Conservation (phyloP, 1,284 basidiomycete species). For the Ceratobasidium sp. region DNA sequence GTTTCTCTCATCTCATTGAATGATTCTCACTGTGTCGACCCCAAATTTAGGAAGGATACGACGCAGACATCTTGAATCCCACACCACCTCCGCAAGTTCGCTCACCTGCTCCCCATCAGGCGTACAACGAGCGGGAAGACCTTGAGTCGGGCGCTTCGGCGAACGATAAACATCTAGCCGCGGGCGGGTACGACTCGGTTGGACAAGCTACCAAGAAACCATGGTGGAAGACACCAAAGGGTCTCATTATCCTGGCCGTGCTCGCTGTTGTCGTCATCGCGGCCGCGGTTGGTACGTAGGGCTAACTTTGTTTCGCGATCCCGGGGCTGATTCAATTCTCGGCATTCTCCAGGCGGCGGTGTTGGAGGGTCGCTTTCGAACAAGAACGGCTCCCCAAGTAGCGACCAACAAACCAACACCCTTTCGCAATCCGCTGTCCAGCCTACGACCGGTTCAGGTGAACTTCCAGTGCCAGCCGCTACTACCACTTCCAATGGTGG, state of each 20-base stretch:
- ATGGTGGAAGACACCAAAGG: conserved; percentile 30
- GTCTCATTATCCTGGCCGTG: conserved; percentile 22
- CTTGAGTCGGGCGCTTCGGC: conserved; percentile 22
- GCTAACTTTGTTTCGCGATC: no score
- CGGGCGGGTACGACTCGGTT: conserved; percentile 18
- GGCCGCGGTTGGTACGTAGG: conserved; percentile 12
- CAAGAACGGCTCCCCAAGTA: no score
- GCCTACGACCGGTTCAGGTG: no score
- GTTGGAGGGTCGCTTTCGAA: no score
- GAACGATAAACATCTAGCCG: conserved; percentile 22
- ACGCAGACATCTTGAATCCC: conserved; percentile 30
- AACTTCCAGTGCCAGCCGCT: no score
- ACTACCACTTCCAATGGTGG: no score
- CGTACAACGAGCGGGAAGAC: background rate
- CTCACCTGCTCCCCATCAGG: background rate
- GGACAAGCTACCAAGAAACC: background rate
- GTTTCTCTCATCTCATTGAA: background rate
- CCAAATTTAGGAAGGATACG: conserved; percentile 31
- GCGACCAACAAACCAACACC: no score
- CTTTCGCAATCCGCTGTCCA: no score
- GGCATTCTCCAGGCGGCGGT: background rate
- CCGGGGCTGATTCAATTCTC: background rate
- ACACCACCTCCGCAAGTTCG: background rate
- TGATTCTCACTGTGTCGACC: background rate
- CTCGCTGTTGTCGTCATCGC: conserved; percentile 15